These are phyloP conservation scores for Paracoccidioides brasiliensis DNA, from an alignment of 2,329 filamentous ascomycete genomes.

Conservation along the genomic window DNA sequence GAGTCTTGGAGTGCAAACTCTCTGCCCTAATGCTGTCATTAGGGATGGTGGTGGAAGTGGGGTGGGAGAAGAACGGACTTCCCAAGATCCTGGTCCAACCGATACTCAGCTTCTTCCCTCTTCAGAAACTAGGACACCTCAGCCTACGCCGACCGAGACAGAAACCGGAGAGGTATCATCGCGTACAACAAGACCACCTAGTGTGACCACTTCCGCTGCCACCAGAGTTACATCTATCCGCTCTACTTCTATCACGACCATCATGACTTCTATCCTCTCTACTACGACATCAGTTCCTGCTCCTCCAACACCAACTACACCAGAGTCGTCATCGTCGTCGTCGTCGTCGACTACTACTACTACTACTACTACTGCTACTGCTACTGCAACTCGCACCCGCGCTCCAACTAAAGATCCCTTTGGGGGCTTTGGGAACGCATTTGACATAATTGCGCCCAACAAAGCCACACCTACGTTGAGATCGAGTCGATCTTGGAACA, in stretches of 20 bases:
- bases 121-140: not conserved
- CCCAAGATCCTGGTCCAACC: not conserved
- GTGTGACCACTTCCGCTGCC: not conserved
- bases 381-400: not conserved
- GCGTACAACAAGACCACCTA: not conserved
- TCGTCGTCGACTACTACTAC: too few species aligned
- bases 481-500: not conserved
- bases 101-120: not conserved
- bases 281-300: not conserved
- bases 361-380: too few species aligned
- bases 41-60: not conserved
- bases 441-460: conserved; percentile 2
- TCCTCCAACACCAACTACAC: not conserved
- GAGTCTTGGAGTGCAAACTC: conserved; percentile 6
- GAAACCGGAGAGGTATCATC: not conserved
- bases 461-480: not conserved
- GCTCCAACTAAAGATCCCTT: not conserved
- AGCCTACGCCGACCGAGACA: not conserved
- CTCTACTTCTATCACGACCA: not conserved
- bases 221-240: not conserved
- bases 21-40: conserved; percentile 10
- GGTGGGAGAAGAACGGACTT: not conserved
- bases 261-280: not conserved
- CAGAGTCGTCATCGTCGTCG: not conserved
- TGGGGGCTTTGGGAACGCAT: conserved; percentile 3